These are phyloP conservation scores for Xerocomus brunneocitrinus DNA, from an alignment of 768 basidiomycete genomes.

Conservation along the genomic window DNA sequence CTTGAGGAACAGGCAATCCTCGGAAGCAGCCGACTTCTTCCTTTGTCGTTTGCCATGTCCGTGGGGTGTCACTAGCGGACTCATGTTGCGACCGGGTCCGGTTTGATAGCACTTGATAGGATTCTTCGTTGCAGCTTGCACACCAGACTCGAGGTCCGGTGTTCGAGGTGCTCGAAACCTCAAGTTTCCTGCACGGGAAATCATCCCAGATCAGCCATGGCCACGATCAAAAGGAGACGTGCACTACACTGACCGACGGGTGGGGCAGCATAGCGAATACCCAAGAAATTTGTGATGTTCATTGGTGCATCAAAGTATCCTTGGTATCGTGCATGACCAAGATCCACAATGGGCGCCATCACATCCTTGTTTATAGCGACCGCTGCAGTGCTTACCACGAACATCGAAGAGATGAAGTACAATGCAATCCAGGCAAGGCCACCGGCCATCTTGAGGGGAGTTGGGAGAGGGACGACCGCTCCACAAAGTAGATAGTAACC, in stretches of 20 bases:
- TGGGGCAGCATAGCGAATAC: constrained; percentile 44
- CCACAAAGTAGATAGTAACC: background rate
- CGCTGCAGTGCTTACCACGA: background rate
- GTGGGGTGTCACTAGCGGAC: constrained; percentile 6
- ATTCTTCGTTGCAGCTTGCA: constrained; percentile 25
- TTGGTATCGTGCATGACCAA: constrained; percentile 30
- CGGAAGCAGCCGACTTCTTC: constrained; percentile 10
- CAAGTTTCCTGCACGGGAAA: constrained; percentile 9
- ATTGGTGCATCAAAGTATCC: constrained; percentile 19
- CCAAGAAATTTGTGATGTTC: constrained; percentile 23
- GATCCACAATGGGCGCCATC: constrained; percentile 18
- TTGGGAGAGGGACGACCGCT: background rate
- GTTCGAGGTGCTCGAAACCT: constrained; percentile 30
- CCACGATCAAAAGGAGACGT: no score
- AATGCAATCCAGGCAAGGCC: background rate
- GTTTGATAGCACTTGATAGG: constrained; percentile 28
- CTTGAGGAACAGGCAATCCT: constrained; percentile 32
- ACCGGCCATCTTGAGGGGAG: constrained; percentile 1
- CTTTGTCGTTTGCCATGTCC: constrained; percentile 8
- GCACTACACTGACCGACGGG: constrained; percentile 35
- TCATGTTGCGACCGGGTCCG: constrained; percentile 3
- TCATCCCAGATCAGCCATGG: background rate
- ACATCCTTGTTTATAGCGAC: background rate
- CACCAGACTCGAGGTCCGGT: constrained; percentile 12
- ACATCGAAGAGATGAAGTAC: background rate